Base-by-base conservation (phyloP, 495 filamentous ascomycete species). In the Acidiella bohemica region DNA sequence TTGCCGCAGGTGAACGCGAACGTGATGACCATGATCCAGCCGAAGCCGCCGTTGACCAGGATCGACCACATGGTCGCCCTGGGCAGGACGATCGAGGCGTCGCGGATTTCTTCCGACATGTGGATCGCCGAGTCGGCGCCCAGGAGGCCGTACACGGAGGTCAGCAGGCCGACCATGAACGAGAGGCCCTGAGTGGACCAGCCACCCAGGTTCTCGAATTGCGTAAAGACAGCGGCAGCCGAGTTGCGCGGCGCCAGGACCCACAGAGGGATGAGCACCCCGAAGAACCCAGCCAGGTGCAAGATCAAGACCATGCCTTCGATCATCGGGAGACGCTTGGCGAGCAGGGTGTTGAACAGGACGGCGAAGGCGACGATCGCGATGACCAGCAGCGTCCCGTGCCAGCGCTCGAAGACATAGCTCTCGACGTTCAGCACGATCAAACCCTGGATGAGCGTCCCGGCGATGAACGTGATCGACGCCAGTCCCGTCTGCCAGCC, bases 301-400 rank as follows among this genome's bases (percentile, higher is more conserved):
- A 53, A 19, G 6, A 49, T 26, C 4, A 42, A 10, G 3, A 49
- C 14, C 7, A 14, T 16, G 4, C 41, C 41, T 39, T 53, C 46
- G n/a, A 53, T 26, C 2, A 41, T n/a, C 11, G 50, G 45, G 3
- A 53, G 35, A 12, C 22, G 7, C n/a, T 19, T 33, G 14, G 40
- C 46, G 1, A 41, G 11, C 4, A 64, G 29, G 0, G 55, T 54
- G 47, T 73, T 73, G 53, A 68, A 52, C 2, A 52, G 56, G 0
- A 71, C 39, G 5, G 59, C 54, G 21, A 70, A 58, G 0, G 48
- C 10, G 0, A 64, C 42, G 0, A 56, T 44, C 0, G 63, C 70
- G 60, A 63, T 69, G 30, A 62, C 54, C 5, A 70, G 31, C 9
- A 73, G 41, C 5, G 61, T 69, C 0, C 39, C 56, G 19, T 71